phyloP scores from a whole-genome alignment of 257 asterid genomes.

The Nicotiana sylvestris region DNA sequence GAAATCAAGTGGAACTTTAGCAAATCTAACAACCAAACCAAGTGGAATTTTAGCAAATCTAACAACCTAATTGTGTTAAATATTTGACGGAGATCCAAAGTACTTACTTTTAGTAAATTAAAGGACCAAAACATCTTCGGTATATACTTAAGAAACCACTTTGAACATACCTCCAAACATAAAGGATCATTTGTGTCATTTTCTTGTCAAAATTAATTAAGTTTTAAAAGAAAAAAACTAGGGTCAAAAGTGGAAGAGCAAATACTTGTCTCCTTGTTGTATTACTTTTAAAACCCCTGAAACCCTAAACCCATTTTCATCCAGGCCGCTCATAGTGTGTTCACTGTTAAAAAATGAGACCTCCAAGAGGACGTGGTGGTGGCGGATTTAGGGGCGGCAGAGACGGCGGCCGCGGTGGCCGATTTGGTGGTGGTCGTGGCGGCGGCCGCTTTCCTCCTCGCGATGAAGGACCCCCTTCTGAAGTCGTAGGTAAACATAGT shows the following conservation, averaged over 20 bases:
- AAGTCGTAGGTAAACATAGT: constrained; percentile 54
- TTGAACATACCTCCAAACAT: too few relatives aligned
- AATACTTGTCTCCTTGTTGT: not conserved
- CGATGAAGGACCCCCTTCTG: constrained; percentile 72
- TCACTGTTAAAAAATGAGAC: constrained; percentile 50
- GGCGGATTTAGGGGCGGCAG: constrained; percentile 73
- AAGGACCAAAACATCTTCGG: too few relatives aligned
- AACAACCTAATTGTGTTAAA: too few relatives aligned
- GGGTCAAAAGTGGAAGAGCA: not conserved
- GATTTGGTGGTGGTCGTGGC: constrained; percentile 29
- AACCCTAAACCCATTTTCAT: constrained; percentile 24
- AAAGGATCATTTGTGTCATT: too few relatives aligned
- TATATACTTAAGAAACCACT: too few relatives aligned
- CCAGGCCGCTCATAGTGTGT: not conserved
- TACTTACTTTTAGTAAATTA: too few relatives aligned
- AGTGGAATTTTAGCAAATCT: too few relatives aligned
- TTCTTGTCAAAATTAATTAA: too few relatives aligned
- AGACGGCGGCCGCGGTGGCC: constrained; percentile 47
- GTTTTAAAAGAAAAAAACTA: not conserved
- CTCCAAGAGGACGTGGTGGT: constrained; percentile 95
- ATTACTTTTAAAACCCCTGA: not conserved
- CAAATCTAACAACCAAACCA: too few relatives aligned
- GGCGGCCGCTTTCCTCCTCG: constrained; percentile 51
- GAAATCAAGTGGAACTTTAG: too few relatives aligned
- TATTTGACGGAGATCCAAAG: too few relatives aligned